A percentile compares a stretch with the other conserved stretches of the same genome.
phyloP scores from a whole-genome alignment of 305 asterid species.

The Solanum hybrid region DNA sequence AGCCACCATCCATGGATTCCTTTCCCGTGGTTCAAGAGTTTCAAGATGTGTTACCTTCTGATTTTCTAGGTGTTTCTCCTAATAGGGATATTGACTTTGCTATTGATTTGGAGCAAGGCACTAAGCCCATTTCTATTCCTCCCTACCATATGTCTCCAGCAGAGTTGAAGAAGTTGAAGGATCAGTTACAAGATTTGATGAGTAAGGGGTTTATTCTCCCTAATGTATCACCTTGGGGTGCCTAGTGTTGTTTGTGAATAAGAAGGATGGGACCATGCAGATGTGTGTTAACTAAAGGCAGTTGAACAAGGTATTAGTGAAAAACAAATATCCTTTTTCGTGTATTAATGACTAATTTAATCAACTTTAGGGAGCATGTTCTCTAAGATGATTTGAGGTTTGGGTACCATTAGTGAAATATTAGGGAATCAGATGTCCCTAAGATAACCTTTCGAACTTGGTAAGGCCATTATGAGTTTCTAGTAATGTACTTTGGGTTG shows the following conservation, averaged over 20 bases:
- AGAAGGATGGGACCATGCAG: neutral
- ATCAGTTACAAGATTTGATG: neutral
- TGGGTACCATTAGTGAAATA: neutral
- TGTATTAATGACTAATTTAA: neutral
- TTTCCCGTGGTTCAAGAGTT: neutral
- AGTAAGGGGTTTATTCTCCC: neutral
- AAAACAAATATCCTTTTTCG: too few species aligned
- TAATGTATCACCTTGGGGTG: neutral
- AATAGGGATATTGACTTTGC: neutral
- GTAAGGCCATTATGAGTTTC: neutral
- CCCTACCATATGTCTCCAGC: neutral
- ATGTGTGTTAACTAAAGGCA: neutral
- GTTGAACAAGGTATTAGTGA: neutral
- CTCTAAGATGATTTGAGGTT: neutral
- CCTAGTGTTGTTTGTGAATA: neutral
- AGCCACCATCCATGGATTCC: neutral
- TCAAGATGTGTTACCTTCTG: neutral
- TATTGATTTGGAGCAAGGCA: neutral
- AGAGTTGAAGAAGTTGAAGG: neutral
- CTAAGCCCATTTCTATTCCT: neutral
- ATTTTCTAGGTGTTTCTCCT: neutral
- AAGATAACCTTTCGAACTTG: neutral
- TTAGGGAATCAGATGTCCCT: neutral
- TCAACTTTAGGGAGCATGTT: neutral
- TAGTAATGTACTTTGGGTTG: neutral